Percentiles rank a stretch among this genome's conserved stretches.
These are phyloP conservation scores for Pharus latifolius DNA, from an alignment of 176 grass and related monocot species.

Conservation along the genomic window DNA sequence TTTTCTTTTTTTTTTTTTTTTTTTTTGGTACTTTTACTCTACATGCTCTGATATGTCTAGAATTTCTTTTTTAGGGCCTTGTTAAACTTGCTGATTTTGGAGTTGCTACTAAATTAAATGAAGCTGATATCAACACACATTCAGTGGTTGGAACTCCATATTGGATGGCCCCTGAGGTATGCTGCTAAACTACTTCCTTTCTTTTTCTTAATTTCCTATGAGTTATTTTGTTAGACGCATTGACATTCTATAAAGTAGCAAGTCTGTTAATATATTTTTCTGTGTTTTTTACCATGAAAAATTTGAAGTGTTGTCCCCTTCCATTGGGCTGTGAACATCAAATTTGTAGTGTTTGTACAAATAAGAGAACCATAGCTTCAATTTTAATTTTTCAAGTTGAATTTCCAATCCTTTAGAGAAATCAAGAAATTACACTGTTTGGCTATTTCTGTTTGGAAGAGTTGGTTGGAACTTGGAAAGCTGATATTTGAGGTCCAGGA, in stretches of 20 bases:
- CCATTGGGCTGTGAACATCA: conserved; percentile 1
- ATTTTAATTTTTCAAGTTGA: neutral
- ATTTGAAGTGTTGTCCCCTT: conserved; percentile 12
- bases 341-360: neutral
- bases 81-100: conserved; percentile 99
- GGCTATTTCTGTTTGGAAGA: too few relatives aligned
- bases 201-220: neutral
- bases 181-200: neutral
- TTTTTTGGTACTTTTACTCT: neutral
- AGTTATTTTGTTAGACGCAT: conserved; percentile 11
- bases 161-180: conserved; percentile 99
- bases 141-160: conserved; percentile 99
- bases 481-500: neutral
- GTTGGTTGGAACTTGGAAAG: neutral
- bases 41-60: conserved; percentile 2
- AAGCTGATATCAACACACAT: conserved; percentile 98
- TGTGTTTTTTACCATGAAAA: neutral
- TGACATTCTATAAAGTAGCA: neutral
- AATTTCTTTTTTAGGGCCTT: conserved; percentile 59
- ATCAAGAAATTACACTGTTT: neutral
- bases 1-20: conserved; percentile 10
- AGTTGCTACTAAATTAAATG: conserved; percentile 96
- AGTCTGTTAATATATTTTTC: neutral
- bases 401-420: neutral
- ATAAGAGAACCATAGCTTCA: neutral